Conservation (phyloP, 306 rosid species). For the Vicia sativa region DNA sequence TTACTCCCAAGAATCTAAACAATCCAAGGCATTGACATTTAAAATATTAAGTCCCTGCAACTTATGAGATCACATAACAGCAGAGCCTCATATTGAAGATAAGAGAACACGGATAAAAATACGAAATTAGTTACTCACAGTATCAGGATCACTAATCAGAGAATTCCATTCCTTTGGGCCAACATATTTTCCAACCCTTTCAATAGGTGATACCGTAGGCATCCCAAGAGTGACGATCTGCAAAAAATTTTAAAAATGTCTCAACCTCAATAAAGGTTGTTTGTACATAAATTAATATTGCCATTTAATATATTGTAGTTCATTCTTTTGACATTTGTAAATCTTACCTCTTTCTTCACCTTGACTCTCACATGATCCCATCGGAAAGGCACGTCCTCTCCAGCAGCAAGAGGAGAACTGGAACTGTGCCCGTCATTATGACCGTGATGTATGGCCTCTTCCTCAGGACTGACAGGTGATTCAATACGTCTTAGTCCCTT, state of each 20-base stretch:
- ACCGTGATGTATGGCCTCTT: constrained; percentile 90
- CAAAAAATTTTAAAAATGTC: neutral
- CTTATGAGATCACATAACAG: constrained; percentile 13
- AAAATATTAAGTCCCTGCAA: constrained; percentile 14
- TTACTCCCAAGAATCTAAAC: constrained; percentile 24
- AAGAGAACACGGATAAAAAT: constrained; percentile 6
- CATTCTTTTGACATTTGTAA: neutral
- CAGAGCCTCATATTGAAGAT: constrained; percentile 18
- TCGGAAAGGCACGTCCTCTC: constrained; percentile 88
- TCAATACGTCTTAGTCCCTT: constrained; percentile 73
- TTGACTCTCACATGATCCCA: constrained; percentile 99
- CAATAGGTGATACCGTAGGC: constrained; percentile 76
- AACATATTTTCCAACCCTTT: constrained; percentile 81
- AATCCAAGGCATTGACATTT: neutral
- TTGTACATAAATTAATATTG: constrained; percentile 2
- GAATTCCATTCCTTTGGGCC: constrained; percentile 82
- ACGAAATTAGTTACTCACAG: constrained; percentile 51
- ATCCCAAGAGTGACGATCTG: constrained; percentile 97
- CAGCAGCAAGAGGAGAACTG: constrained; percentile 90
- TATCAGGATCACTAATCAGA: constrained; percentile 79
- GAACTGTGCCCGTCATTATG: constrained; percentile 78
- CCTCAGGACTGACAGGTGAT: constrained; percentile 91
- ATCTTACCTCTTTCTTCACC: constrained; percentile 85
- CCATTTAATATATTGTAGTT: constrained; percentile 17
- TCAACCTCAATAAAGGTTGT: constrained; percentile 1